Evolutionary conservation across 306 rosid species (phyloP).

Genomic region (Cyclanthera cordifolia): DNA sequence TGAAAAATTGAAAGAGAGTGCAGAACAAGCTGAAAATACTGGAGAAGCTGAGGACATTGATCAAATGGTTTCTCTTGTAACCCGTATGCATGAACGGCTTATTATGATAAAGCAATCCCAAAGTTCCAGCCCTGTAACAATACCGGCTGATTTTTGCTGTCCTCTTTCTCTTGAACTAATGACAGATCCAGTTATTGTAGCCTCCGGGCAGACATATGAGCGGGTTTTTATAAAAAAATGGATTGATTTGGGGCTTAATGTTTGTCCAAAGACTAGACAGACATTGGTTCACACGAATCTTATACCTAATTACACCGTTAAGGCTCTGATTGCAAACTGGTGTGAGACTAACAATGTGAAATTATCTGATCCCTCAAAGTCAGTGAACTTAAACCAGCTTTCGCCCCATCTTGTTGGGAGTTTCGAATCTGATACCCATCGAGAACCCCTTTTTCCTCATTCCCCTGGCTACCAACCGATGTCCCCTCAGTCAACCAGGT

Average conservation of each 20-base stretch:
- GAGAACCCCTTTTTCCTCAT: slow-evolving; percentile 12
- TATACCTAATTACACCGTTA: slow-evolving; percentile 92
- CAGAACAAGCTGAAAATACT: slow-evolving; percentile 76
- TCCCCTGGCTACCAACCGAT: slow-evolving; percentile 8
- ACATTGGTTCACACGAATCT: slow-evolving; percentile 72
- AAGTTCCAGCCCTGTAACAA: slow-evolving; percentile 61
- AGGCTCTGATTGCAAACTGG: slow-evolving; percentile 97
- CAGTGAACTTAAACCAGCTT: slow-evolving; percentile 37
- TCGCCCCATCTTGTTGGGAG: slow-evolving; percentile 23
- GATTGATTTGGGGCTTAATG: slow-evolving; percentile 83
- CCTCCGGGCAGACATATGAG: slow-evolving; percentile 98
- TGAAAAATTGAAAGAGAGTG: slow-evolving; percentile 87
- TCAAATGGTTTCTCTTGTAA: slow-evolving; percentile 59
- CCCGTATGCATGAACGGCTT: slow-evolving; percentile 68
- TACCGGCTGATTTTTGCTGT: slow-evolving; percentile 96
- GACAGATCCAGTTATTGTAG: slow-evolving; percentile 98
- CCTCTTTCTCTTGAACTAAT: slow-evolving; percentile 95
- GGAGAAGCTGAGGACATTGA: slow-evolving; percentile 79
- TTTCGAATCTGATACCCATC: slow-evolving; percentile 9
- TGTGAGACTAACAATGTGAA: slow-evolving; percentile 86
- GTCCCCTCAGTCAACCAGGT: slow-evolving; percentile 14
- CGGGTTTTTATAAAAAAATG: slow-evolving; percentile 76
- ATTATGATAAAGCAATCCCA: slow-evolving; percentile 55
- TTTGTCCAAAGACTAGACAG: slow-evolving; percentile 97
- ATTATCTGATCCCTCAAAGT: slow-evolving; percentile 47